Evolutionary conservation across 2,329 filamentous ascomycete genomes (phyloP).

Genomic region (Thermoascus crustaceus): DNA sequence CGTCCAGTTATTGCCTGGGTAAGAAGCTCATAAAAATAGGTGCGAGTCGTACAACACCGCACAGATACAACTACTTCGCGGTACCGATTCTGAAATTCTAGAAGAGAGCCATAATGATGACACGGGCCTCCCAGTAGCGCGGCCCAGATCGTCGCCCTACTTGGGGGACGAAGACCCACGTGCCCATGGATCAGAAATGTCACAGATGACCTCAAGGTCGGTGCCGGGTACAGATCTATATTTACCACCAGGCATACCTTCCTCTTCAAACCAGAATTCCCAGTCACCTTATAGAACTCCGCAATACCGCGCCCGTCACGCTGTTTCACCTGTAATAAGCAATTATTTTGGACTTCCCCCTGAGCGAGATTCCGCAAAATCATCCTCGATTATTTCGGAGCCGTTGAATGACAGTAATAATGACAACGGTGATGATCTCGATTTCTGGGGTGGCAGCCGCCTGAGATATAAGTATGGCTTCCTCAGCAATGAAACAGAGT

Average conservation of each 20-base stretch:
- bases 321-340: conserved; percentile 36
- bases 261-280: conserved; percentile 14
- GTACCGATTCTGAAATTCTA: conserved; percentile 16
- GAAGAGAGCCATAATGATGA: conserved; percentile 19
- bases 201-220: conserved; percentile 23
- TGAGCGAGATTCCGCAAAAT: conserved; percentile 22
- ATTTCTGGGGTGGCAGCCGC: conserved; percentile 48
- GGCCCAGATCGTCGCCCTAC: conserved; percentile 21
- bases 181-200: conserved; percentile 13
- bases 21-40: conserved; percentile 16
- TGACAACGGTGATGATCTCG: conserved; percentile 50
- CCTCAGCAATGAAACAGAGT: conserved; percentile 21
- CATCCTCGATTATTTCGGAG: conserved; percentile 21
- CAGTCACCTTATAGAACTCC: conserved; percentile 27
- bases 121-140: conserved; percentile 10
- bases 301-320: conserved; percentile 25
- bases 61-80: conserved; percentile 33
- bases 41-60: conserved; percentile 42
- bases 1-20: background rate
- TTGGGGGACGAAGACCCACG: conserved; percentile 16
- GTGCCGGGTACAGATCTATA: conserved; percentile 9
- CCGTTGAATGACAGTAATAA: conserved; percentile 18
- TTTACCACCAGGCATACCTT: conserved; percentile 8
- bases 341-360: conserved; percentile 39
- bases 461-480: conserved; percentile 32